phyloP scores from a whole-genome alignment of 176 grass and related monocot species.

The Poa annua region DNA sequence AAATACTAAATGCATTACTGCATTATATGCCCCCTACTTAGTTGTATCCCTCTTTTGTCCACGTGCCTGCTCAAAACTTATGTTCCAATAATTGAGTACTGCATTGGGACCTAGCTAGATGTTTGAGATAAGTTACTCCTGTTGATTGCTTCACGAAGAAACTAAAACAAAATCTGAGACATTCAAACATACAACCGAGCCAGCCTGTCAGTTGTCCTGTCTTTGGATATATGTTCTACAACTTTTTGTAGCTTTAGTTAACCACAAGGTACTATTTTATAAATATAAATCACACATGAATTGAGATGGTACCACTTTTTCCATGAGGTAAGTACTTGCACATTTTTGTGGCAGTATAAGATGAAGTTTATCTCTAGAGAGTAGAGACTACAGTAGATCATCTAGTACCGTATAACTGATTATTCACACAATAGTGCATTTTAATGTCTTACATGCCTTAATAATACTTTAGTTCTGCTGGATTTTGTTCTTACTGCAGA shows the following conservation, averaged over 20 bases:
- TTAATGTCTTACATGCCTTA: slow-evolving; percentile 3
- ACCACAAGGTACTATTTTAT: not conserved
- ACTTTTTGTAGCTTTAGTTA: slow-evolving; percentile 26
- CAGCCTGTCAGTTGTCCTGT: slow-evolving; percentile 27
- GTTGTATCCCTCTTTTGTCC: slow-evolving; percentile 1
- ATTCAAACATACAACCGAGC: not conserved
- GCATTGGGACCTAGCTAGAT: slow-evolving; percentile 11
- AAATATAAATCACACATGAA: not conserved
- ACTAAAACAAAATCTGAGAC: slow-evolving; percentile 6
- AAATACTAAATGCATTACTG: not conserved
- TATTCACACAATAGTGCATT: not conserved
- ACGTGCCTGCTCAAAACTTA: not conserved
- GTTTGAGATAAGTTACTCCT: too few species aligned
- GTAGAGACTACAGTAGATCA: not conserved
- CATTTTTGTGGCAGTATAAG: not conserved
- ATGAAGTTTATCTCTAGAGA: slow-evolving; percentile 18
- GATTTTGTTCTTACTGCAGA: not conserved
- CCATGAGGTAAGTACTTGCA: not conserved
- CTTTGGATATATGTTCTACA: slow-evolving; percentile 31
- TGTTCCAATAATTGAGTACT: slow-evolving; percentile 37
- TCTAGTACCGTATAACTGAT: slow-evolving; percentile 23
- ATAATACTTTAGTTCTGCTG: not conserved
- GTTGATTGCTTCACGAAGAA: slow-evolving; percentile 6
- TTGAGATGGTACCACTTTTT: not conserved
- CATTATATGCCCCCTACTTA: slow-evolving; percentile 24